These are phyloP conservation scores for Hymenoscyphus fraxineus DNA, from an alignment of 2,329 filamentous ascomycete genomes.

Conservation along the genomic window DNA sequence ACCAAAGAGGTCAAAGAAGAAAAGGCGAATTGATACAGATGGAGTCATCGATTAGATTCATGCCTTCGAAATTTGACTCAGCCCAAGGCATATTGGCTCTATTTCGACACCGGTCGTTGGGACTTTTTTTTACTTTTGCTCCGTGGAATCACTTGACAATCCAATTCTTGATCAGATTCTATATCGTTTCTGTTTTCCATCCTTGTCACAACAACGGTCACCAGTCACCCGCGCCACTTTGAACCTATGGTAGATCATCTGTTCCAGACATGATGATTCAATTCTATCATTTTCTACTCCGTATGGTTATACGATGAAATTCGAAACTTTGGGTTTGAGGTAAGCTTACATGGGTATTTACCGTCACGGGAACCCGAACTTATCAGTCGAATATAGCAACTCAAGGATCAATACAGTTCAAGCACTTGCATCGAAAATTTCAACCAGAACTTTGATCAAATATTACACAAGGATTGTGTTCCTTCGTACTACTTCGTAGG, in stretches of 20 bases:
- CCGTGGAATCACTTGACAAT: not conserved
- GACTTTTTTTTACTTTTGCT: not conserved
- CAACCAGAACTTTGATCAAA: not conserved
- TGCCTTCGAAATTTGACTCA: not conserved
- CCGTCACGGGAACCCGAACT: not conserved
- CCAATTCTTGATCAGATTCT: not conserved
- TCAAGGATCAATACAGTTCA: not conserved
- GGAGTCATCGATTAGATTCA: not conserved
- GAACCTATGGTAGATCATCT: not conserved
- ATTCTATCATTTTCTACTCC: not conserved
- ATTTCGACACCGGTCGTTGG: not conserved
- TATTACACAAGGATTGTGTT: not conserved
- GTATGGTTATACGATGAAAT: not conserved
- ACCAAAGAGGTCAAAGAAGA: constrained; percentile 1
- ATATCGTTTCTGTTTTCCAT: not conserved
- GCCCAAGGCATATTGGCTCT: not conserved
- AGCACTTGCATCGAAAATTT: not conserved
- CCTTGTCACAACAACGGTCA: not conserved
- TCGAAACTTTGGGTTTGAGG: not conserved
- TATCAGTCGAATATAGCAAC: not conserved
- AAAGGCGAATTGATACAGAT: not conserved
- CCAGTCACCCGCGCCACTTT: not conserved
- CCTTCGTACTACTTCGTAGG: not conserved
- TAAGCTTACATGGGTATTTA: not conserved
- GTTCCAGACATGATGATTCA: not conserved